Evolutionary conservation across 1,284 basidiomycete species (phyloP).

Genomic region (Inonotus obliquus): DNA sequence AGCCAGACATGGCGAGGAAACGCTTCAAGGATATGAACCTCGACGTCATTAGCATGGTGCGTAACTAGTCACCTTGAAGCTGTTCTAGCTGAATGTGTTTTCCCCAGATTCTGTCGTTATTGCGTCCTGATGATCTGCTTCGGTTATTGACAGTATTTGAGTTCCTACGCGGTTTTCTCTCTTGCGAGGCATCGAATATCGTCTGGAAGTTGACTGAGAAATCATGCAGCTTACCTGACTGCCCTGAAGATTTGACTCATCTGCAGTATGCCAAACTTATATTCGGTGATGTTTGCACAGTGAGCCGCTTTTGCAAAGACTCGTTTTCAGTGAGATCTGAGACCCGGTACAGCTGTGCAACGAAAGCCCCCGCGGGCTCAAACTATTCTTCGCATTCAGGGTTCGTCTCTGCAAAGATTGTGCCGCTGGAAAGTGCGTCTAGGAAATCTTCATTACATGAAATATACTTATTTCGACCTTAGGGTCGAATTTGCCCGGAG

Average conservation of each 20-base stretch:
- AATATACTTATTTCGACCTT: neutral
- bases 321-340: neutral
- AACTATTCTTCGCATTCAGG: neutral
- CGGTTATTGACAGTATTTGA: neutral
- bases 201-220: neutral
- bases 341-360: neutral
- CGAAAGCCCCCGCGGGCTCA: neutral
- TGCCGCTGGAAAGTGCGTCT: neutral
- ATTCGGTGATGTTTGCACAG: slow-evolving; percentile 8
- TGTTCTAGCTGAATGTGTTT: too few species aligned
- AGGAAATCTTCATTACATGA: neutral
- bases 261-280: slow-evolving; percentile 9
- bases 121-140: neutral
- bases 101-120: neutral
- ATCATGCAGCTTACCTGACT: neutral
- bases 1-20: too few species aligned
- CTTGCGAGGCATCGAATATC: neutral
- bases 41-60: too few species aligned
- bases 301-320: neutral
- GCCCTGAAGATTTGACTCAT: slow-evolving; percentile 3
- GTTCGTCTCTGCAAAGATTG: slow-evolving; percentile 3
- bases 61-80: too few species aligned
- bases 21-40: too few species aligned
- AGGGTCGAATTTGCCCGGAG: neutral
- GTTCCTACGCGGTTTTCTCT: neutral